Evolutionary conservation across 83 land plant genomes (phyloP).

Genomic region (Diphasiastrum complanatum): DNA sequence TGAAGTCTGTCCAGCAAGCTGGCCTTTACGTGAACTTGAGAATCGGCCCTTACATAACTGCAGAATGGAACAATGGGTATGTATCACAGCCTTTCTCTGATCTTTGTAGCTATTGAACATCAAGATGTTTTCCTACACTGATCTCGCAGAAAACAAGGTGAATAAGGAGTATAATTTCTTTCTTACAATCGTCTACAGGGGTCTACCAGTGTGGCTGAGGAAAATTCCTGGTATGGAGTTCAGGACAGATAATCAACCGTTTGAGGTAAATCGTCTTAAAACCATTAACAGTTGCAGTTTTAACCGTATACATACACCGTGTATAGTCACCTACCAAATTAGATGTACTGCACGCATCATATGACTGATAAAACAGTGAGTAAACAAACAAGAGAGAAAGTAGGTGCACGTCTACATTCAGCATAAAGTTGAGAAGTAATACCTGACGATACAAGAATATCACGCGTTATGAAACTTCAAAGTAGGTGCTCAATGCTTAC

Average conservation of each 20-base stretch:
- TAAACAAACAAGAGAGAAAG: too few relatives aligned
- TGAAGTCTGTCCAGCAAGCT: slow-evolving; percentile 45
- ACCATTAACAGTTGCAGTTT: background rate
- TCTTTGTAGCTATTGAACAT: too few relatives aligned
- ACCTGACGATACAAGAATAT: too few relatives aligned
- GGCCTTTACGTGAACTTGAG: slow-evolving; percentile 69
- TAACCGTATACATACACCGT: background rate
- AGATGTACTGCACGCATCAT: background rate
- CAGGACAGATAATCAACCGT: slow-evolving; percentile 63
- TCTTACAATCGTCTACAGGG: slow-evolving; percentile 38
- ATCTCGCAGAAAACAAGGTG: background rate
- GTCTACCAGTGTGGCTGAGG: slow-evolving; percentile 73
- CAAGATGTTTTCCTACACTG: background rate
- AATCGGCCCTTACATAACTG: slow-evolving; percentile 81
- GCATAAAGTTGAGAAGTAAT: too few relatives aligned
- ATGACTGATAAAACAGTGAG: too few relatives aligned
- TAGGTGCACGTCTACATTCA: too few relatives aligned
- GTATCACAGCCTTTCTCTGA: background rate
- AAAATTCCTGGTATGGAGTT: slow-evolving; percentile 70
- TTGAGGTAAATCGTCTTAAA: slow-evolving; percentile 36
- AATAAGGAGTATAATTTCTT: background rate
- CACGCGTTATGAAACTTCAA: too few relatives aligned
- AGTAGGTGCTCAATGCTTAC: background rate
- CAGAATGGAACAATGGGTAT: slow-evolving; percentile 91
- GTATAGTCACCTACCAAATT: too few relatives aligned